Evolutionary conservation across 345 rosid species (phyloP), one percentile per base, ranked within the genome.

Genomic region (Euphorbia peplus): DNA sequence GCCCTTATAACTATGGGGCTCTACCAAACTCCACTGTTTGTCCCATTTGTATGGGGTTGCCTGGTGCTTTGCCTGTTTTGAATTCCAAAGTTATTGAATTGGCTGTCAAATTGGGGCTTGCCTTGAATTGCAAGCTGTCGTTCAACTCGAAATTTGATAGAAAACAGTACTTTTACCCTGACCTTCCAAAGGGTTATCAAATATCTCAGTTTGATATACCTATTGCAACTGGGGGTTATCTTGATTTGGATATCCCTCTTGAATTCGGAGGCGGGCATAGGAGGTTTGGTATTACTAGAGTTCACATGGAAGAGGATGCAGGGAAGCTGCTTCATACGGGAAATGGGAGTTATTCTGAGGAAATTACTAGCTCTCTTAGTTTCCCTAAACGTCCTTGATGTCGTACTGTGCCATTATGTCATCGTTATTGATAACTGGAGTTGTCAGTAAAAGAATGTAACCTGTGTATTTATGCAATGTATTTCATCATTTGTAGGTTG

Each of bases 251-350:
- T 78, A 82, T 95, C 59, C 96, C 97, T 0, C 72, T 91, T 68
- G 99, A 95, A 70, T 87, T 83, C 82, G 96, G 98, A 68, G 96
- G 98, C 61, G 96, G 95, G 12, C 96, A 89, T 42, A 85, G 83
- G 86, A 85, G 85, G 70, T 93, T 93, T 70, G 96, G 96, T 70
- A 79, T 91, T 69, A 93, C 99, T 53, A 84, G 97, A 74, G 91
- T 93, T 87, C 96, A 91, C 78, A 91, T 93, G 95, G 98, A 93
- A 79, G 98, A 93, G 79, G 98, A 93, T 83, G 97, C 97, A 8
- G 97, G 97, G 60, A 91, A 93, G 85, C 78, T 91, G 13, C 82
- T 93, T 67, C 97, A 93, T 75, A 80, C 93, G 57, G 93, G 81
- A 55, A 75, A 79, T 73, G 97, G 88, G 63, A 85, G 78, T 76